Evolutionary conservation across 176 grass and related monocot species (phyloP).

Genomic region (Bolboschoenus planiculmis): DNA sequence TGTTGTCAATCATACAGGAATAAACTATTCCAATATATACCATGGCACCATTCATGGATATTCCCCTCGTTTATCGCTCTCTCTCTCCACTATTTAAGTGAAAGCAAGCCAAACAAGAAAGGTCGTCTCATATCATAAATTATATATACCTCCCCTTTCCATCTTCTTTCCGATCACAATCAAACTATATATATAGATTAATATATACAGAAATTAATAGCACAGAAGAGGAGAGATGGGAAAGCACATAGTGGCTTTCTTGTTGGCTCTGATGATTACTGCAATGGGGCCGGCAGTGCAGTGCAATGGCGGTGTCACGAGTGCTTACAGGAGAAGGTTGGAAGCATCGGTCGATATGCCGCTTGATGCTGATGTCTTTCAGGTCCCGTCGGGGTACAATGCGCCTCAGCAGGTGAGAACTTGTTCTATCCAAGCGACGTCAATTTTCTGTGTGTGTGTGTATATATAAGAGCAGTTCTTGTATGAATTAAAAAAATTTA

Average conservation of each 20-base stretch:
- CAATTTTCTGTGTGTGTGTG: background rate
- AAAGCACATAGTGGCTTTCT: background rate
- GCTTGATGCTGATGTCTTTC: constrained; percentile 62
- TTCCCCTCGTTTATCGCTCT: constrained; percentile 10
- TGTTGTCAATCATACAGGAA: background rate
- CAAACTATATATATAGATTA: too few relatives aligned
- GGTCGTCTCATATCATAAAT: background rate
- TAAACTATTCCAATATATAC: background rate
- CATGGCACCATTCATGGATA: constrained; percentile 17
- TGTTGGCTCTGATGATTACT: background rate
- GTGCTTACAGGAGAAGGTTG: constrained; percentile 43
- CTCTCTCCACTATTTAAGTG: background rate
- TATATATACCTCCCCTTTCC: background rate
- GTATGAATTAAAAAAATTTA: too few relatives aligned
- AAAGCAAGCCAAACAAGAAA: background rate
- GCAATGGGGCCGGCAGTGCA: background rate
- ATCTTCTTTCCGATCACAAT: too few relatives aligned
- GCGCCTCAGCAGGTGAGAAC: constrained; percentile 62
- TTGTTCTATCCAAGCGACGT: background rate
- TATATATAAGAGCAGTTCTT: too few relatives aligned
- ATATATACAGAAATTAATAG: too few relatives aligned
- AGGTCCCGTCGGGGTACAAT: constrained; percentile 45
- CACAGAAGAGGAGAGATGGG: too few relatives aligned
- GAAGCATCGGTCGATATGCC: constrained; percentile 59
- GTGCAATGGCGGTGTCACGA: constrained; percentile 43